Base-by-base conservation (phyloP, 768 basidiomycete species). In the Exidia glandulosa region DNA sequence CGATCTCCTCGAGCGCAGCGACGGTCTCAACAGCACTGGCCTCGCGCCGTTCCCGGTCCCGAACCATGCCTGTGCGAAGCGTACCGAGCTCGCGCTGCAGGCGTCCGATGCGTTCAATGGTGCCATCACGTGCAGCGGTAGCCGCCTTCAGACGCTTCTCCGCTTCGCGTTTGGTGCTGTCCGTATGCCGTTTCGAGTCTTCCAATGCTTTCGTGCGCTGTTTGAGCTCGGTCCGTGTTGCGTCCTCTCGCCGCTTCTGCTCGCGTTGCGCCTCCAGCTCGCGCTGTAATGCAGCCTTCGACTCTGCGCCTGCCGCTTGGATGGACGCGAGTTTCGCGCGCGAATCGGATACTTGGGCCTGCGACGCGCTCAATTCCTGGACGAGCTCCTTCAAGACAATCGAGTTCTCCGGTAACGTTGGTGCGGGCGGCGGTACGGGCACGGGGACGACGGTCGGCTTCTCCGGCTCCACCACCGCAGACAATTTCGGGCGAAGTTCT, bases 101-200 rank as follows among this genome's bases (percentile, higher is more conserved):
- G 61, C 77, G 74, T 32, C 80, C 79, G 67, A 87, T 78, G 45
- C 80, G 77, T 65, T 77, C 78, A 25, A 70, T 75, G 0, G 86
- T 80, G 59, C 77, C 84, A 66, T 89, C 85, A 33, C 86, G 81
- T 62, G 79, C 75, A 47, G 68, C 77, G 69, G 85, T 83, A 16
- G 82, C 83, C n/a, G 79, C 76, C 66, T 85, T 88, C 61, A 94
- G 78, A 65, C 85, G 85, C 76, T 90, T 93, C 73, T 98, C 95
- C 3, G 87, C 91, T 54, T 97, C 94, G 50, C 84, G 80, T 68
- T 84, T 88, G 57, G 77, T 72, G 57, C 81, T 77, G 72, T 99
- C 96, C 12, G 93, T 91, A 31, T 76, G 76, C 32, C 95, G 85
- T 72, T 87, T 89, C 58, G 83, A 75, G 69, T 99, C 95, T 65